phyloP scores from a whole-genome alignment of 2,329 filamentous ascomycete genomes.

The Ascochyta viciae-villosae region DNA sequence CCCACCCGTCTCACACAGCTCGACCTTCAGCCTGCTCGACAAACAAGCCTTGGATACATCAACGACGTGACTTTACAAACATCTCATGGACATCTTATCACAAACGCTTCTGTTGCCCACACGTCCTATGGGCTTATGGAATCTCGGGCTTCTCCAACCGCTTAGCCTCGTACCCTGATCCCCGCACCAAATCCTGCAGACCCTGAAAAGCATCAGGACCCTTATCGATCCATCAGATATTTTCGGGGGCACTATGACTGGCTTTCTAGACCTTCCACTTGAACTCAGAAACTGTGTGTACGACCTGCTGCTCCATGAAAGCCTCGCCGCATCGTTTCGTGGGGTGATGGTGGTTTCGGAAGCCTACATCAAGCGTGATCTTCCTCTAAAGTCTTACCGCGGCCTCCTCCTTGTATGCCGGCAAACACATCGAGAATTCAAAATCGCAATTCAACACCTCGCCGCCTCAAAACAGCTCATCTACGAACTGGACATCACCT shows the following conservation, averaged over 20 bases:
- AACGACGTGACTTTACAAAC: not conserved
- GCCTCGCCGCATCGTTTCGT: slow-evolving; percentile 31
- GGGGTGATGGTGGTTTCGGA: slow-evolving; percentile 41
- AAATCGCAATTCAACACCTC: slow-evolving; percentile 37
- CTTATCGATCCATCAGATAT: slow-evolving; percentile 19
- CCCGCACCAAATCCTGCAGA: slow-evolving; percentile 21
- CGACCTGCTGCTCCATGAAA: slow-evolving; percentile 33
- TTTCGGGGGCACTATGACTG: slow-evolving; percentile 26
- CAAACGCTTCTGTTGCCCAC: slow-evolving; percentile 12
- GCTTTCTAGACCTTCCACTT: slow-evolving; percentile 39
- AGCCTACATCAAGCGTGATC: slow-evolving; percentile 35
- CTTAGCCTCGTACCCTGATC: slow-evolving; percentile 14
- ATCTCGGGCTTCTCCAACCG: slow-evolving; percentile 1
- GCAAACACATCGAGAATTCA: slow-evolving; percentile 36
- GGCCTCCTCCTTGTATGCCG: slow-evolving; percentile 32
- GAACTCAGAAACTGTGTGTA: slow-evolving; percentile 41
- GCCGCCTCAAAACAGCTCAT: slow-evolving; percentile 31
- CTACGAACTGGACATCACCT: slow-evolving; percentile 38
- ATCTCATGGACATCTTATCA: slow-evolving; percentile 17
- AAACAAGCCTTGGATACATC: not conserved
- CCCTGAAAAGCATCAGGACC: slow-evolving; percentile 17
- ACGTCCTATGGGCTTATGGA: slow-evolving; percentile 14
- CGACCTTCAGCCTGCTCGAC: slow-evolving; percentile 15
- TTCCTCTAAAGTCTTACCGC: slow-evolving; percentile 40
- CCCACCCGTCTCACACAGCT: slow-evolving; percentile 19